Percentiles rank a stretch among this genome's conserved stretches.
These are phyloP conservation scores for Solioccasus polychromus DNA, from an alignment of 768 basidiomycete species.

Conservation along the genomic window DNA sequence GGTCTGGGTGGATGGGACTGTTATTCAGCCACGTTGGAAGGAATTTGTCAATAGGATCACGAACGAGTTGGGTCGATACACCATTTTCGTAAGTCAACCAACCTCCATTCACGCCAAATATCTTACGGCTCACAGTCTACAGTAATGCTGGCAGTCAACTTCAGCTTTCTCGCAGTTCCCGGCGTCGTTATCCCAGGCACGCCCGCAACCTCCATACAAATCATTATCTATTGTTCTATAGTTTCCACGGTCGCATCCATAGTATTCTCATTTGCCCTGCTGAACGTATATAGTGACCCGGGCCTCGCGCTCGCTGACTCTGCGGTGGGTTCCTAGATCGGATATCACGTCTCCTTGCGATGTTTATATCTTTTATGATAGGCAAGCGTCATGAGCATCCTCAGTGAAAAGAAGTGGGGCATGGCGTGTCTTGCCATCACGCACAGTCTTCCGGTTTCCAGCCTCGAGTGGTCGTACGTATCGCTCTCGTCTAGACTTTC, in stretches of 20 bases:
- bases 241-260: constrained; percentile 11
- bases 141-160: background rate
- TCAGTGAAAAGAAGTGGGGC: constrained; percentile 2
- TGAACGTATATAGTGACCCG: constrained; percentile 13
- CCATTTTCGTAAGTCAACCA: constrained; percentile 39
- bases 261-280: constrained; percentile 7
- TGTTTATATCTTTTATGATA: background rate
- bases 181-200: background rate
- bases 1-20: constrained; percentile 44
- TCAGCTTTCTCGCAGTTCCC: constrained; percentile 12
- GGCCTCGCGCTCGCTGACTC: background rate
- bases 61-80: constrained; percentile 47
- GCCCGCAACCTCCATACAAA: background rate
- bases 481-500: background rate
- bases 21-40: constrained; percentile 38
- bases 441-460: constrained; percentile 13
- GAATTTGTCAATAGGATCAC: constrained; percentile 39
- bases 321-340: constrained; percentile 6
- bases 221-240: constrained; percentile 13
- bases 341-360: background rate
- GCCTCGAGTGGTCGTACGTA: constrained; percentile 17
- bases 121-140: background rate
- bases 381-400: constrained; percentile 1
- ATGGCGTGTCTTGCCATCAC: constrained; percentile 12
- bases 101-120: too few relatives aligned